These are phyloP conservation scores for Pichia sp. DNA, from an alignment of 1,139 yeast genomes.

Conservation along the genomic window DNA sequence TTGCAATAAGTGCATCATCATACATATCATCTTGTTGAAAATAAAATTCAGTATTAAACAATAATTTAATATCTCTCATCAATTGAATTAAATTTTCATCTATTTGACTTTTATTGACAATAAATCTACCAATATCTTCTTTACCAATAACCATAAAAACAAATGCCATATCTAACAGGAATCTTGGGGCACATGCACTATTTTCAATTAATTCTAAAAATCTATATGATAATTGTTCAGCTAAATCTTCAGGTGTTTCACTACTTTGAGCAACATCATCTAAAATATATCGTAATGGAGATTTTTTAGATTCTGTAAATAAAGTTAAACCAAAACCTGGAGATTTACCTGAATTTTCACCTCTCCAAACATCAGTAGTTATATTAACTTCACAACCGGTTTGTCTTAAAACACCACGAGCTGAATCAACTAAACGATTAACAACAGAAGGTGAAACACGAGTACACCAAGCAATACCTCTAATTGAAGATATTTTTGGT, in stretches of 20 bases:
- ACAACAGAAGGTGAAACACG: conserved; percentile 94
- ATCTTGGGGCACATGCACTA: conserved; percentile 70
- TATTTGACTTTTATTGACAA: conserved; percentile 63
- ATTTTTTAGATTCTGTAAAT: conserved; percentile 85
- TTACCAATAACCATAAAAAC: conserved; percentile 86
- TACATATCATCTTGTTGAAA: conserved; percentile 58
- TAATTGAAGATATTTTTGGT: conserved; percentile 68
- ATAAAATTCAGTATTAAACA: conserved; percentile 77
- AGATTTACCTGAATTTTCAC: conserved; percentile 89
- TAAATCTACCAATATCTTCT: conserved; percentile 89
- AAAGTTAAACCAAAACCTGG: conserved; percentile 94
- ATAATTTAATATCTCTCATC: conserved; percentile 68
- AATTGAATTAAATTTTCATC: conserved; percentile 60
- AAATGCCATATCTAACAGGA: conserved; percentile 62
- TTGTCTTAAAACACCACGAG: conserved; percentile 63
- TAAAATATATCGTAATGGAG: conserved; percentile 71
- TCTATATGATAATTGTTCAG: conserved; percentile 66
- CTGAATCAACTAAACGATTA: conserved; percentile 82
- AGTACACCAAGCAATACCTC: conserved; percentile 95
- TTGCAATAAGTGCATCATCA: conserved; percentile 52
- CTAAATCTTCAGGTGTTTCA: conserved; percentile 82
- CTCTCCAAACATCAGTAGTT: conserved; percentile 95
- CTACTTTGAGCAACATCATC: conserved; percentile 82
- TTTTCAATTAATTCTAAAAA: conserved; percentile 67
- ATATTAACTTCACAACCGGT: conserved; percentile 89